Percentiles rank a stretch among this genome's conserved stretches.
phyloP scores from a whole-genome alignment of 23 red algal species.

The Agarophyton chilense region DNA sequence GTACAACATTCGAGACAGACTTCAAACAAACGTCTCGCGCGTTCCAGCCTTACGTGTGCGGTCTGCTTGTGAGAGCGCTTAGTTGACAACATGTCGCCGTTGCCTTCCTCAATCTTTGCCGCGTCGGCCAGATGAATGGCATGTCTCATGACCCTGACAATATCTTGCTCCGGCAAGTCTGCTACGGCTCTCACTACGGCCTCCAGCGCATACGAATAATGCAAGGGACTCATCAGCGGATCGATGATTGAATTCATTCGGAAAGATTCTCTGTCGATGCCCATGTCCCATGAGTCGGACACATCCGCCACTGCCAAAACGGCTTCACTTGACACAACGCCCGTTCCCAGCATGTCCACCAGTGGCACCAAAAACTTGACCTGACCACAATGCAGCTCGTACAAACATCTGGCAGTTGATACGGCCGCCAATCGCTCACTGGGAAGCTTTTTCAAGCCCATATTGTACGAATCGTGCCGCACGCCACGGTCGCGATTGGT shows the following conservation, averaged over 20 bases:
- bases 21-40: neutral
- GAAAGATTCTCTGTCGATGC: neutral
- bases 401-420: constrained; percentile 48
- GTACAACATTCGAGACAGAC: neutral
- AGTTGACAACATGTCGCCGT: neutral
- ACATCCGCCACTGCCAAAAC: constrained; percentile 43
- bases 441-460: constrained; percentile 15
- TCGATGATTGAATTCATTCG: constrained; percentile 21
- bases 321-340: constrained; percentile 55
- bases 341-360: constrained; percentile 58
- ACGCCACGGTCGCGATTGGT: neutral
- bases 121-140: constrained; percentile 5
- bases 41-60: neutral
- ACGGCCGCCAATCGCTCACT: constrained; percentile 59
- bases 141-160: constrained; percentile 38
- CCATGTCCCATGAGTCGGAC: constrained; percentile 44
- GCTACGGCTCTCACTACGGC: constrained; percentile 5
- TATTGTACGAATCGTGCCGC: neutral
- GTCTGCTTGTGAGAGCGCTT: too few relatives aligned
- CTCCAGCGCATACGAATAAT: constrained; percentile 51
- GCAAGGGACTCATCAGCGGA: neutral
- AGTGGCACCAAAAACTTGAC: constrained; percentile 46
- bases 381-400: constrained; percentile 38
- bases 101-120: neutral
- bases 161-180: constrained; percentile 56